A percentile compares a stretch with the other conserved stretches of the same genome.
Evolutionary conservation across 352 stramenopile species (phyloP).

Genomic region (Halophytophthora polymorphica): DNA sequence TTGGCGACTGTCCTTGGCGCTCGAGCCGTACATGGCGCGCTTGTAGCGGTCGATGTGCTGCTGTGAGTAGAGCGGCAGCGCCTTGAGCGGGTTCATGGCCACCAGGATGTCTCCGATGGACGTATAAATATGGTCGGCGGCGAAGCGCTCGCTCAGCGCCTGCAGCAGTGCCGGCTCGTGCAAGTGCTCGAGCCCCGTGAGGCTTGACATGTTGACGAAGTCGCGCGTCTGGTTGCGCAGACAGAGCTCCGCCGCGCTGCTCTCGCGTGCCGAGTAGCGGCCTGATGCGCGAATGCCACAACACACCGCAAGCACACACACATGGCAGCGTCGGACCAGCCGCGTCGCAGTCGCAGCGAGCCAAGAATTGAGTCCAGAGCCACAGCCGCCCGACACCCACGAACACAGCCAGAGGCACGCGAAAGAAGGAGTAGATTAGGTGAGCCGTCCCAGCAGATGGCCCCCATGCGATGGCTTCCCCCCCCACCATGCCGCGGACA

Average conservation of each 20-base stretch:
- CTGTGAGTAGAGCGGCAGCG: conserved; percentile 63
- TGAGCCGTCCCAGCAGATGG: too few relatives aligned
- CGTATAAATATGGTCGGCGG: conserved; percentile 81
- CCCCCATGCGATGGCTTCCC: not conserved
- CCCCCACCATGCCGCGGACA: not conserved
- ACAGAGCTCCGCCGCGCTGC: conserved; percentile 42
- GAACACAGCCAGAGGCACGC: too few relatives aligned
- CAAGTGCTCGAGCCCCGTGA: conserved; percentile 79
- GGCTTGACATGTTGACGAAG: conserved; percentile 52
- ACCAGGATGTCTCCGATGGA: conserved; percentile 86
- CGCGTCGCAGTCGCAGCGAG: conserved; percentile 9
- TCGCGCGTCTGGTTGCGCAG: conserved; percentile 64
- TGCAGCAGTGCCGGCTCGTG: conserved; percentile 83
- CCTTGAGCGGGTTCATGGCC: conserved; percentile 81
- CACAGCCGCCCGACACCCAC: too few relatives aligned
- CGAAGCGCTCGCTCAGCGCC: conserved; percentile 74
- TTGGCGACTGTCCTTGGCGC: conserved; percentile 3
- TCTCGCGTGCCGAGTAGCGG: conserved; percentile 29
- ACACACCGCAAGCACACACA: not conserved
- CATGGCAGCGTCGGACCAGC: not conserved
- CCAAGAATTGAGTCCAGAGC: not conserved
- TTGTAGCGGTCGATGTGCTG: conserved; percentile 69
- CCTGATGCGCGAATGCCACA: conserved; percentile 15
- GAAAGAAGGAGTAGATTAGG: too few relatives aligned
- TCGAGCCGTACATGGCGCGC: conserved; percentile 30